Evolutionary conservation across 495 filamentous ascomycete species (phyloP).

Genomic region (Penicillium lagena): DNA sequence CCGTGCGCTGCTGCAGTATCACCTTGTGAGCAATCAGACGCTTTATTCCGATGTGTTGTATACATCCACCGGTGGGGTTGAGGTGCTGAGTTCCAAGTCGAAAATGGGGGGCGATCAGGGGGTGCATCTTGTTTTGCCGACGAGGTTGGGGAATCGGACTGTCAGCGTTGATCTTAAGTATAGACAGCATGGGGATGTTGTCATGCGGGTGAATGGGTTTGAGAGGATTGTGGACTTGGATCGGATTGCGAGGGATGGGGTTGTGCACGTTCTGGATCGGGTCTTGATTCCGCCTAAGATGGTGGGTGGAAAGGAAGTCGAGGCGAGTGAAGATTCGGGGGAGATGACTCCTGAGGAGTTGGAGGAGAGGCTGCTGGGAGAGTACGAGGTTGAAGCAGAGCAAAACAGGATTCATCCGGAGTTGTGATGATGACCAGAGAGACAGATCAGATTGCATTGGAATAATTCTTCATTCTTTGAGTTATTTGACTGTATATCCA

Average conservation of each 20-base stretch:
- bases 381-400: not conserved
- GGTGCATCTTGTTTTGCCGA: conserved; percentile 60
- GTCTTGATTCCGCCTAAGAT: conserved; percentile 71
- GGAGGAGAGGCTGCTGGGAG: conserved; percentile 43
- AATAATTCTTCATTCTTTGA: conserved; percentile 18
- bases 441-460: conserved; percentile 5
- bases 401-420: conserved; percentile 8
- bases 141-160: conserved; percentile 51
- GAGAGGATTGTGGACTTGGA: conserved; percentile 54
- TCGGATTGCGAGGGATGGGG: conserved; percentile 64
- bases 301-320: conserved; percentile 27
- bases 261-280: conserved; percentile 62
- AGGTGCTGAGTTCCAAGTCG: conserved; percentile 15
- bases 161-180: conserved; percentile 62
- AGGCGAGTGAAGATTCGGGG: conserved; percentile 23
- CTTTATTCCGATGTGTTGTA: conserved; percentile 68
- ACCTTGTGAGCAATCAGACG: conserved; percentile 66
- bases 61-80: conserved; percentile 10
- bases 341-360: conserved; percentile 62
- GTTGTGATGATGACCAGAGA: conserved; percentile 2
- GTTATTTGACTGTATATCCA: conserved; percentile 7
- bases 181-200: conserved; percentile 50
- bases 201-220: conserved; percentile 67
- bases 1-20: conserved; percentile 69
- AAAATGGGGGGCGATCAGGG: conserved; percentile 6